phyloP scores from a whole-genome alignment of 2,329 filamentous ascomycete species.

The Arthrobotrys sinensis region DNA sequence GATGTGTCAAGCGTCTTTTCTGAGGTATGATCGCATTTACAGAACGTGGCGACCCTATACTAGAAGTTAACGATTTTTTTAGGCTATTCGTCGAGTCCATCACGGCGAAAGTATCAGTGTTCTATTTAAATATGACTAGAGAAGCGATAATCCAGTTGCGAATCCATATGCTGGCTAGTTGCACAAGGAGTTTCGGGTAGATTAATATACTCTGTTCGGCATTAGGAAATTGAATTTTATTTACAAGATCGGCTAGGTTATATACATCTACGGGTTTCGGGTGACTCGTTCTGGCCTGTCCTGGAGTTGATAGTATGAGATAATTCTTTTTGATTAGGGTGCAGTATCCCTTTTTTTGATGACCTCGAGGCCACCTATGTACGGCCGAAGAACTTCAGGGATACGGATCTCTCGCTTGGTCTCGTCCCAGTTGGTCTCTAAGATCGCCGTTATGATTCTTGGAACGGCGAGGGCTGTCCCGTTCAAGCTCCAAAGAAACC shows the following conservation, averaged over 20 bases:
- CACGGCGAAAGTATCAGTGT: slow-evolving; percentile 98
- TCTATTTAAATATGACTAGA: slow-evolving; percentile 85
- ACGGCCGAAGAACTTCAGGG: slow-evolving; percentile 83
- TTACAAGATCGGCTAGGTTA: slow-evolving; percentile 4
- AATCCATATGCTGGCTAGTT: neutral
- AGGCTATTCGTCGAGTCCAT: slow-evolving; percentile 93
- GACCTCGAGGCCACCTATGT: slow-evolving; percentile 82
- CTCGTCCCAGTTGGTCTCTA: slow-evolving; percentile 93
- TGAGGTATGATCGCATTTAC: slow-evolving; percentile 49
- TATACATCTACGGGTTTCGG: slow-evolving; percentile 1
- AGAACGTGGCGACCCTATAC: neutral
- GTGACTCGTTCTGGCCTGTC: too few relatives aligned
- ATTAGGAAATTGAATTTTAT: slow-evolving; percentile 10
- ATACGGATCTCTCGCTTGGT: slow-evolving; percentile 77
- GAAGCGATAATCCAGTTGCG: neutral
- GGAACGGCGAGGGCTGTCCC: slow-evolving; percentile 94
- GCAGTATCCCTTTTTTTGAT: slow-evolving; percentile 71
- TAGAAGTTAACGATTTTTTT: slow-evolving; percentile 62
- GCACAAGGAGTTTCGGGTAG: slow-evolving; percentile 3
- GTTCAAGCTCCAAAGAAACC: slow-evolving; percentile 91
- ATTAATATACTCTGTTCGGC: slow-evolving; percentile 2
- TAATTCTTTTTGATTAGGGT: neutral
- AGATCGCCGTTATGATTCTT: slow-evolving; percentile 85
- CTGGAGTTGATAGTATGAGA: neutral
- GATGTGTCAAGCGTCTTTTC: slow-evolving; percentile 77